Evolutionary conservation across 2,329 filamentous ascomycete species (phyloP).

Genomic region (Amphichorda felina): DNA sequence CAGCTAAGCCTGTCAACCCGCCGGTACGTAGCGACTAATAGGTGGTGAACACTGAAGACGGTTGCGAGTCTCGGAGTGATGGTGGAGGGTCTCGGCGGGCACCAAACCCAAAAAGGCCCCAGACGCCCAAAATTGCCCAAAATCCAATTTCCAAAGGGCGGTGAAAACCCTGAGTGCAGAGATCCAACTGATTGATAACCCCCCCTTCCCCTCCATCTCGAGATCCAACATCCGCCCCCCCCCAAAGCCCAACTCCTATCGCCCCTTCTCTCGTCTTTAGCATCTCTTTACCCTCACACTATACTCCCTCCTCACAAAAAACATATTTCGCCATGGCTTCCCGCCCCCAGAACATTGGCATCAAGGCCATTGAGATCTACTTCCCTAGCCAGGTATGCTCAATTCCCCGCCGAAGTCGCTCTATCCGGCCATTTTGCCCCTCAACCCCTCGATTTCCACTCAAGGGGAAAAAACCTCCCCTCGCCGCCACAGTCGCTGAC

Average conservation of each 20-base stretch:
- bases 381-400: conserved; percentile 68
- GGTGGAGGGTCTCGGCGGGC: too few species aligned
- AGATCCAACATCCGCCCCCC: neutral
- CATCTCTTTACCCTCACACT: too few species aligned
- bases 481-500: too few species aligned
- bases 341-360: conserved; percentile 78
- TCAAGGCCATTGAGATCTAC: conserved; percentile 88
- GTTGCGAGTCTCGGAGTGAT: too few species aligned
- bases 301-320: neutral
- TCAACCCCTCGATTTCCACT: conserved; percentile 1
- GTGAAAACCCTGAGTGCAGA: conserved; percentile 10
- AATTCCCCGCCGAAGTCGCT: neutral
- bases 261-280: conserved; percentile 5
- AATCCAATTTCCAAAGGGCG: conserved; percentile 8
- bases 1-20: too few species aligned
- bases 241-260: conserved; percentile 6
- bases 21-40: too few species aligned
- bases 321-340: conserved; percentile 45
- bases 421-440: neutral
- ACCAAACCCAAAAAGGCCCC: too few species aligned
- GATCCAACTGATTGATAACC: neutral
- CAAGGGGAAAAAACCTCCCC: neutral
- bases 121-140: too few species aligned
- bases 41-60: too few species aligned
- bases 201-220: neutral